phyloP scores from a whole-genome alignment of 2,329 filamentous ascomycete species.

The Botrytis pseudocinerea region DNA sequence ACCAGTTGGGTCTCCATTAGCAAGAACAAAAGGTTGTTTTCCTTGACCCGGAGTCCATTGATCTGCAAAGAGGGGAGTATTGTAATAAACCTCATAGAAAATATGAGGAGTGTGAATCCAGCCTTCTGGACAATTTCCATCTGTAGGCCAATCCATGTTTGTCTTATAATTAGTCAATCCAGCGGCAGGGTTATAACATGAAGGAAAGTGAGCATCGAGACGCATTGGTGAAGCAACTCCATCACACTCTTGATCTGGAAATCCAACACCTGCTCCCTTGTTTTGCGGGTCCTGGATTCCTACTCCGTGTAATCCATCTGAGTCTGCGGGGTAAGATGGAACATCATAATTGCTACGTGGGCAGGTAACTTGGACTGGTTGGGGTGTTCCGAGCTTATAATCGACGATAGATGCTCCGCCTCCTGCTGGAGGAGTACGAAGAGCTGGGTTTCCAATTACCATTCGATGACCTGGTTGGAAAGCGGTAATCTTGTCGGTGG shows the following conservation, averaged over 20 bases:
- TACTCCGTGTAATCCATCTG: constrained; percentile 53
- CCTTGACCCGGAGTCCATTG: constrained; percentile 61
- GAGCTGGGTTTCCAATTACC: constrained; percentile 71
- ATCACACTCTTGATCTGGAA: constrained; percentile 71
- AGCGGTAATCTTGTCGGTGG: constrained; percentile 65
- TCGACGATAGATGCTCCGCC: constrained; percentile 54
- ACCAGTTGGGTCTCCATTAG: constrained; percentile 76
- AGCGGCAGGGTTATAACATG: constrained; percentile 78
- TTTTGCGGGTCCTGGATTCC: constrained; percentile 58
- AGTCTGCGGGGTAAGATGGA: constrained; percentile 55
- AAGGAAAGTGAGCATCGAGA: constrained; percentile 83
- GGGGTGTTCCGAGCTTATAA: constrained; percentile 52
- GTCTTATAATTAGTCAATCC: constrained; percentile 54
- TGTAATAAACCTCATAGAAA: constrained; percentile 85
- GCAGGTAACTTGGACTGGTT: constrained; percentile 61
- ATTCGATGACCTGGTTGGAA: constrained; percentile 80
- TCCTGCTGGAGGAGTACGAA: constrained; percentile 60
- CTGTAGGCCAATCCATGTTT: constrained; percentile 75
- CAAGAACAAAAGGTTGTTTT: constrained; percentile 71
- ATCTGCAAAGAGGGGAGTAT: constrained; percentile 65
- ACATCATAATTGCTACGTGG: constrained; percentile 48
- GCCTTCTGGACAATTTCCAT: constrained; percentile 70
- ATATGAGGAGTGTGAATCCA: constrained; percentile 72
- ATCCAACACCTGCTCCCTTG: constrained; percentile 59
- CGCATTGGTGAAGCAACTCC: constrained; percentile 65